Evolutionary conservation across 306 rosid species (phyloP).

Genomic region (Bauhinia variegata): DNA sequence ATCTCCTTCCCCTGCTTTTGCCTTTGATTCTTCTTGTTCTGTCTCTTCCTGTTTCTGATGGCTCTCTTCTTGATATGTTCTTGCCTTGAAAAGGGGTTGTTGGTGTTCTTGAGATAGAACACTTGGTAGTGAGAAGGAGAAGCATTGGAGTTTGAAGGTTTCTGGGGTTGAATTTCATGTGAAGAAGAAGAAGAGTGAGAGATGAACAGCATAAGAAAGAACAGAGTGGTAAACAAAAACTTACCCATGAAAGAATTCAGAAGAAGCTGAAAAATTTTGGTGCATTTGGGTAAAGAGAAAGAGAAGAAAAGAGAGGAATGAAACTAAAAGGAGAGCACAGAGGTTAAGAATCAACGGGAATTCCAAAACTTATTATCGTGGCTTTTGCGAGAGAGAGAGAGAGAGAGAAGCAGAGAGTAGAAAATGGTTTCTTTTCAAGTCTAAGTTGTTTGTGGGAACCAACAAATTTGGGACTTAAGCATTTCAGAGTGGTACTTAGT

Average conservation of each 20-base stretch:
- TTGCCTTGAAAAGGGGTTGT: conserved; percentile 33
- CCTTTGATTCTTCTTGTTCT: conserved; percentile 37
- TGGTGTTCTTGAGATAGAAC: conserved; percentile 53
- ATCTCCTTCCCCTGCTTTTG: conserved; percentile 19
- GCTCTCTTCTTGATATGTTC: conserved; percentile 34
- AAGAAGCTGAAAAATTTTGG: background rate
- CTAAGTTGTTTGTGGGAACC: no score
- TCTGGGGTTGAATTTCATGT: conserved; percentile 19
- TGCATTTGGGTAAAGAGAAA: conserved; percentile 31
- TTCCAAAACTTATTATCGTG: conserved; percentile 36
- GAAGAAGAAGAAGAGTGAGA: conserved; percentile 26
- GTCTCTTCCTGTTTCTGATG: conserved; percentile 35
- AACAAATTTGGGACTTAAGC: no score
- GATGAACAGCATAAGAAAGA: conserved; percentile 39
- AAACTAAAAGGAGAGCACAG: conserved; percentile 27
- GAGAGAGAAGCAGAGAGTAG: background rate
- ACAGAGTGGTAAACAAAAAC: conserved; percentile 27
- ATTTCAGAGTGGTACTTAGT: no score
- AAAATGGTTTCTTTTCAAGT: no score
- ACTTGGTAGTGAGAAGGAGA: conserved; percentile 32
- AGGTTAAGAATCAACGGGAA: conserved; percentile 42
- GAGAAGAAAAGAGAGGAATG: conserved; percentile 8
- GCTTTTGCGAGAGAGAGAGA: conserved; percentile 35
- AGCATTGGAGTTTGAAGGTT: conserved; percentile 13
- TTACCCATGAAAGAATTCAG: conserved; percentile 28